These are phyloP conservation scores for Planoprotostelium fungivorum DNA, from an alignment of 78 protist genomes.

Conservation along the genomic window DNA sequence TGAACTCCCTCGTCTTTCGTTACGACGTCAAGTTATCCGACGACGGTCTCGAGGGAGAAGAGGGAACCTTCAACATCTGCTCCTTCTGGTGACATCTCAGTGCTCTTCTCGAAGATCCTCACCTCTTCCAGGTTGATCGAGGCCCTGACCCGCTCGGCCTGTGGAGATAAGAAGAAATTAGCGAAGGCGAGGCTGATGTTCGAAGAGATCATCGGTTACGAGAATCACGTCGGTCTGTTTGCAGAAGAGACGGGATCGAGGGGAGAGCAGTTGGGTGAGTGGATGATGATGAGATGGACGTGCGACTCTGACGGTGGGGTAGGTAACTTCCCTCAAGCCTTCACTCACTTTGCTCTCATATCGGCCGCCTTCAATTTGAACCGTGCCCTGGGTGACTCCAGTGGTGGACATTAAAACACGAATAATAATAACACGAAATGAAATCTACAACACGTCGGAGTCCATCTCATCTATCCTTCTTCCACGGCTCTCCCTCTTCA, in stretches of 20 bases:
- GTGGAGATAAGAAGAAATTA: neutral
- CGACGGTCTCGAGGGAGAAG: constrained; percentile 32
- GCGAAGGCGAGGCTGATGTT: constrained; percentile 40
- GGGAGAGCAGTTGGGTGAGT: constrained; percentile 54
- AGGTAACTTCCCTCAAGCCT: constrained; percentile 63
- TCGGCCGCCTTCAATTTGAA: constrained; percentile 58
- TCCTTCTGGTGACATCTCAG: too few species aligned
- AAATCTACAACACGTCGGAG: too few species aligned
- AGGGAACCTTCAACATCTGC: constrained; percentile 57
- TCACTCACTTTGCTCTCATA: constrained; percentile 47
- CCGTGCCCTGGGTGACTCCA: neutral
- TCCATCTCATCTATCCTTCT: too few species aligned
- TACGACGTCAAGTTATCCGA: constrained; percentile 14
- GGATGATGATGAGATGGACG: too few species aligned
- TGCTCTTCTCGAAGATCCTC: too few species aligned
- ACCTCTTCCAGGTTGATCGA: too few species aligned
- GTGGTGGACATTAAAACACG: neutral
- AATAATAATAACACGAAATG: too few species aligned
- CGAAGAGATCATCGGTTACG: constrained; percentile 62
- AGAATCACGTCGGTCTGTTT: constrained; percentile 50
- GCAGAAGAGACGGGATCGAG: constrained; percentile 43
- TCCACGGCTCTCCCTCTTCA: too few species aligned
- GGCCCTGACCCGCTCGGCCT: constrained; percentile 23
- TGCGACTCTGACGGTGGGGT: too few species aligned
- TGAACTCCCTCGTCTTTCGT: constrained; percentile 47